Evolutionary conservation across 768 basidiomycete species (phyloP), one percentile per base, ranked within the genome.

Genomic region (Omphalotus guepiniiformis): DNA sequence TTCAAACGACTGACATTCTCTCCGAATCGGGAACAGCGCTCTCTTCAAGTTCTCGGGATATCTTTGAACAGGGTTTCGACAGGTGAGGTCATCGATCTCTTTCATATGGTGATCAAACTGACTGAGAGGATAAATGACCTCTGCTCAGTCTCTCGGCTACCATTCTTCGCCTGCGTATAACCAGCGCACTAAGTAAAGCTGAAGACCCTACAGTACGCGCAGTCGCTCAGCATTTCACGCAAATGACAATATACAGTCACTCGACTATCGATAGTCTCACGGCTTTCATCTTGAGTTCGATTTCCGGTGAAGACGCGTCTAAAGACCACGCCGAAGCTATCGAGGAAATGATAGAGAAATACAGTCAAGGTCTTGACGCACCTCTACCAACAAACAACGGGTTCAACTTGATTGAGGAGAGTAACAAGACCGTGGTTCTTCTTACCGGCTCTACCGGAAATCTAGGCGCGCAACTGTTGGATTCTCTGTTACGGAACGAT

Each of bases 381-480:
- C 8, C 28, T 21, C 23, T 39, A 6, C 25, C 21, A 21, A 16
- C 13, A 18, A 2, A 9, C 8, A 6, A 22, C 15, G 28, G 6
- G 7, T 32, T 32, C 9, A n/a, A 8, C 4, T 21, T 16, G 6
- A 27, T 22, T 2, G 2, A 27, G 15, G 39, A 44, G 11, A 54
- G 45, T 13, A 57, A 54, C 8, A 23, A 47, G 6, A 23, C 38
- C n/a, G 63, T 64, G 0, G 63, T 74, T 1, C 54, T 70, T 4
- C 50, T 74, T 26, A 74, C 72, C 0, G 72, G 72, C 3, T 60
- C 64, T 3, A 74, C 73, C 1, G 72, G 72, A 7, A 62, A 58
- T 16, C 58, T 74, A 3, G 73, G 73, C 9, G 64, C 66, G 1
- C 60, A 68, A 40, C 38, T 71, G 1, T 62, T 72, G 3, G 57